Evolutionary conservation across 2,329 filamentous ascomycete species (phyloP).

Genomic region (Zasmidium citrigriseum): DNA sequence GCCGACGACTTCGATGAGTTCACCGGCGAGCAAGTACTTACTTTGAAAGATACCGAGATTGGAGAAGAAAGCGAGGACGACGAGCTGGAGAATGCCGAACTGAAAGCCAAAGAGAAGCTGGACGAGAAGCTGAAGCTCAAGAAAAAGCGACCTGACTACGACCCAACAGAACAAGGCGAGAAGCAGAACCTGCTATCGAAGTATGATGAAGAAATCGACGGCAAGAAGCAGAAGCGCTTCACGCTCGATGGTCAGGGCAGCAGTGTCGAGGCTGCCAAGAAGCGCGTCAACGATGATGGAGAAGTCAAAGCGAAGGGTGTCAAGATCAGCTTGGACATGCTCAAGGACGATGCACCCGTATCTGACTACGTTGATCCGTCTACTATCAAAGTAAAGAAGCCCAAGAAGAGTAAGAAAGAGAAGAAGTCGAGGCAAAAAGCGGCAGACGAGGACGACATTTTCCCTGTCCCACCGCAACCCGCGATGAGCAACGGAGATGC

Average conservation of each 20-base stretch:
- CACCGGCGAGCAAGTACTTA: constrained; percentile 82
- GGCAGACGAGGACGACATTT: constrained; percentile 59
- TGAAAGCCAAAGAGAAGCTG: constrained; percentile 72
- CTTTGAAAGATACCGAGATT: constrained; percentile 89
- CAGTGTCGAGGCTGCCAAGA: constrained; percentile 62
- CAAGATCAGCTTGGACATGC: constrained; percentile 74
- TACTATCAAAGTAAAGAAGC: constrained; percentile 90
- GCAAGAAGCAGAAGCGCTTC: constrained; percentile 85
- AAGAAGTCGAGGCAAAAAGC: constrained; percentile 71
- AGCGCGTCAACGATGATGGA: constrained; percentile 40
- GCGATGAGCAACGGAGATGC: constrained; percentile 40
- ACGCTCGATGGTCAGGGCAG: constrained; percentile 79
- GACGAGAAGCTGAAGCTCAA: constrained; percentile 79
- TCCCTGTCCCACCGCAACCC: constrained; percentile 35
- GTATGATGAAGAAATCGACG: constrained; percentile 93
- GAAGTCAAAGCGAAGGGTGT: constrained; percentile 66
- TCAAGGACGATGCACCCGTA: constrained; percentile 62
- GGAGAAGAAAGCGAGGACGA: constrained; percentile 80
- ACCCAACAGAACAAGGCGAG: constrained; percentile 73
- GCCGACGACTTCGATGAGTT: constrained; percentile 73
- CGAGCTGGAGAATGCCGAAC: constrained; percentile 76
- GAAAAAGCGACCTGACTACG: constrained; percentile 86
- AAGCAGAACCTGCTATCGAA: constrained; percentile 75
- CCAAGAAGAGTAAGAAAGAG: constrained; percentile 77
- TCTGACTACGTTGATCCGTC: constrained; percentile 89